Base-by-base conservation (phyloP, 148 eudicot species). In the Vaccinium vitisidaea region DNA sequence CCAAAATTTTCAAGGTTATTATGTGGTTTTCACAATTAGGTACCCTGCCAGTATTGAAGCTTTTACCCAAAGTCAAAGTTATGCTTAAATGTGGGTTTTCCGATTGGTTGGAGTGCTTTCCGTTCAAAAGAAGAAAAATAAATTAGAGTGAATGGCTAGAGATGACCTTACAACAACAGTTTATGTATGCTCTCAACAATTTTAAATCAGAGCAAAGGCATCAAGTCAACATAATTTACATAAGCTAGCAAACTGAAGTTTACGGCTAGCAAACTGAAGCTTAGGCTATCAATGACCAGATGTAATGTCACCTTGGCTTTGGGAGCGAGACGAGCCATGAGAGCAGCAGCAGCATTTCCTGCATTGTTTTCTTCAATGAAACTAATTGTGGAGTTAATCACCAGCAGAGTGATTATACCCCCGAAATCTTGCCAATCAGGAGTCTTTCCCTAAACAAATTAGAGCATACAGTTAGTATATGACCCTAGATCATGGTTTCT, bases 401-500 rank as follows among this genome's bases (percentile, higher is more conserved):
- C 86, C 67, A 97, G 95, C 84, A 97, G 87, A 32, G 94, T 95
- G 71, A 97, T 97, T 87, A 97, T 97, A 84, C 99, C 99, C 87
- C 94, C 99, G 89, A 97, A 97, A 49, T 97, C 99, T 88, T 95
- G 99, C 99, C 99, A 97, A 83, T 97, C 99, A 63, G 98, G 99
- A 87, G 99, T 98, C 86, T 95, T 97, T 43, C 90, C 90, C 99
- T 97, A 89, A 53, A 73, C 84, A 79, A 75, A 82, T 81, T 32
- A 69, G 75, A 86, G 65, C 27, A 9, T 13, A 5, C 16, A 87
- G 0, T 48, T 27, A 27, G 32, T 67, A 83, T 9, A 21, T 3
- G 14, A 25, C 73, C 23, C 1, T 9, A 46, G 36, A 77, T 18
- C 16, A 25, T 46, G 10, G 25, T 25, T 49, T 19, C 14, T 30